Base-by-base conservation (phyloP, 2,329 filamentous ascomycete species). In the Peltaster fructicola region DNA sequence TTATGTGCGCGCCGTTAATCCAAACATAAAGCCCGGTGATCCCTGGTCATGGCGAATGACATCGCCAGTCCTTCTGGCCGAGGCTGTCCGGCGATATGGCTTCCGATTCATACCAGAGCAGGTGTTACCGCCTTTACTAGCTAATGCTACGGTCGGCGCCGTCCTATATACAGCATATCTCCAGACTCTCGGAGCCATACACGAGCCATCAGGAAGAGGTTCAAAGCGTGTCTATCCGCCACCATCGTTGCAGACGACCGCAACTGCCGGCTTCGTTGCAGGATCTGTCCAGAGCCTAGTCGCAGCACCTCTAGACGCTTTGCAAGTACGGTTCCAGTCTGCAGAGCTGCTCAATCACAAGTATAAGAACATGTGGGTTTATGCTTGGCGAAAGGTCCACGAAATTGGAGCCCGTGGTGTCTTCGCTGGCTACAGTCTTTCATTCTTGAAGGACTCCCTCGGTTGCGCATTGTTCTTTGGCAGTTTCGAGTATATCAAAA, bases 101-200 rank as follows among this genome's bases (percentile, higher is more conserved):
- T 81, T 75, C 76, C 53, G 60, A 11, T 71, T 82, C 26, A 61
- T 84, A 7, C 75, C 74, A 0, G 71, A 79, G 33, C 74, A 81
- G 52, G 68, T 82, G n/a, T 51, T 82, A 11, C 76, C 77, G 20
- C 77, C 77, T 8, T 55, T 82, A 20, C 53, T 80, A 10, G 77
- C 76, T 16, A 84, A 82, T 37, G 65, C 78, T 1, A 68, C 65
- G 17, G 73, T 82, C 24, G 75, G 75, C 3, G 74, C 74, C 2
- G 65, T 82, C 3, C 53, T 82, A 9, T 84, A 82, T 48, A 79
- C 75, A 2, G 68, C 65, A 36, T 84, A 84, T 41, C 61, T 82
- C 10, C 72, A 78, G 32, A 68, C 71, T 18, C 59, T 84, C 2
- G 72, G 65, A 9, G 50, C 44, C 2, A 56, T 81, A 3, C 73